These are phyloP conservation scores for Nelumbo lutea DNA, from an alignment of 164 flowering plant species.

Conservation along the genomic window DNA sequence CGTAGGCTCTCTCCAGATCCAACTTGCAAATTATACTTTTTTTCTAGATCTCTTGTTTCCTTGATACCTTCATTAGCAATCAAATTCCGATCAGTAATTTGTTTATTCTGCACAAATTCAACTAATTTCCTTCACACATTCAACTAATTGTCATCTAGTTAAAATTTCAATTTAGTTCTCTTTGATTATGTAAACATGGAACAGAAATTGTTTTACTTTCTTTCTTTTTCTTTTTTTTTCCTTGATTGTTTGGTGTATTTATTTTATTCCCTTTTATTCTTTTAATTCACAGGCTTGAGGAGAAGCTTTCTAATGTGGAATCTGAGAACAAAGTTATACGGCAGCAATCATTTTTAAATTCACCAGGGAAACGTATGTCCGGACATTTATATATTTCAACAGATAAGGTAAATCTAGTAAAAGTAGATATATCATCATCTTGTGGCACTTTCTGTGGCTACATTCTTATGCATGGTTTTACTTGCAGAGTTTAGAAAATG, in stretches of 20 bases:
- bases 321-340: constrained; percentile 74
- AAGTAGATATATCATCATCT: background rate
- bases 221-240: background rate
- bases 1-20: too few relatives aligned
- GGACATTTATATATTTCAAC: constrained; percentile 38
- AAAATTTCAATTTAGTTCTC: background rate
- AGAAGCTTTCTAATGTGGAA: constrained; percentile 76
- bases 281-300: constrained; percentile 60
- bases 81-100: too few relatives aligned
- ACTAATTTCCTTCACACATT: too few relatives aligned
- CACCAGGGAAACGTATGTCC: constrained; percentile 50
- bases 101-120: too few relatives aligned
- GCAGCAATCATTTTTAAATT: constrained; percentile 45
- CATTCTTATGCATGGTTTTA: background rate
- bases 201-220: background rate
- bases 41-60: too few relatives aligned
- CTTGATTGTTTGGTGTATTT: background rate
- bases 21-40: too few relatives aligned
- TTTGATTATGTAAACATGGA: constrained; percentile 1
- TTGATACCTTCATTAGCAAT: too few relatives aligned
- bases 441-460: background rate
- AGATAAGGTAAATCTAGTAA: constrained; percentile 28
- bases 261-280: background rate
- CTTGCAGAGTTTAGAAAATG: constrained; percentile 74
- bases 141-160: too few relatives aligned